Percentiles rank a stretch among this genome's conserved stretches.
phyloP scores from a whole-genome alignment of 768 basidiomycete species.

The Pisolithus orientalis region DNA sequence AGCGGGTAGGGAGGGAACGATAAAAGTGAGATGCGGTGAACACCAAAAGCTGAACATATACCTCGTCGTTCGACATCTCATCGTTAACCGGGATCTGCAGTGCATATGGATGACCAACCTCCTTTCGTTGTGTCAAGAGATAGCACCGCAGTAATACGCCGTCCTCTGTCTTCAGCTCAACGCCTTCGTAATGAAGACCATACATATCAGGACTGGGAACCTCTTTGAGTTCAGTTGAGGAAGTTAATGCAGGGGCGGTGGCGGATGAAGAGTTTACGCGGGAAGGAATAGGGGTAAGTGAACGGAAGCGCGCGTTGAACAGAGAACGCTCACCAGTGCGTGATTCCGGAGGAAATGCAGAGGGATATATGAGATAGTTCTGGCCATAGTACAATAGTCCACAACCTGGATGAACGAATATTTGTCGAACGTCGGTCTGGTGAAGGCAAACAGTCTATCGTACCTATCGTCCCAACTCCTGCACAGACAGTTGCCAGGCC shows the following conservation, averaged over 20 bases:
- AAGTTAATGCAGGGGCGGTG: neutral
- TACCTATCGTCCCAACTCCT: constrained; percentile 52
- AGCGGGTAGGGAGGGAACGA: neutral
- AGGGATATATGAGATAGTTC: constrained; percentile 86
- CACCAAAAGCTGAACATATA: constrained; percentile 18
- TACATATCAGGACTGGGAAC: constrained; percentile 67
- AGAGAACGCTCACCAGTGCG: constrained; percentile 49
- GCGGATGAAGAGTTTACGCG: neutral
- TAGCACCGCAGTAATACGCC: constrained; percentile 69
- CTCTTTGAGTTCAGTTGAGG: constrained; percentile 33
- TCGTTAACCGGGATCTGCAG: constrained; percentile 30
- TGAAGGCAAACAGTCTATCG: constrained; percentile 1
- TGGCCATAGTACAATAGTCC: constrained; percentile 84
- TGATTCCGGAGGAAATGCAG: constrained; percentile 75
- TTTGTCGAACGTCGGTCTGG: neutral
- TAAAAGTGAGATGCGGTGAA: neutral
- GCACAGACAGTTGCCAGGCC: constrained; percentile 52
- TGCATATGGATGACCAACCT: constrained; percentile 33
- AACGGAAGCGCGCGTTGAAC: too few species aligned
- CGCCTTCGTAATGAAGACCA: constrained; percentile 68
- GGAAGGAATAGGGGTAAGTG: neutral
- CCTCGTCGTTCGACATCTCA: constrained; percentile 53
- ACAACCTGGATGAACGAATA: constrained; percentile 38
- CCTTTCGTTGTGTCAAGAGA: constrained; percentile 59
- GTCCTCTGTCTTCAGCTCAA: constrained; percentile 70